Evolutionary conservation across 192 early-diverging fungal species (phyloP).

Genomic region (Linnemannia schmuckeri): DNA sequence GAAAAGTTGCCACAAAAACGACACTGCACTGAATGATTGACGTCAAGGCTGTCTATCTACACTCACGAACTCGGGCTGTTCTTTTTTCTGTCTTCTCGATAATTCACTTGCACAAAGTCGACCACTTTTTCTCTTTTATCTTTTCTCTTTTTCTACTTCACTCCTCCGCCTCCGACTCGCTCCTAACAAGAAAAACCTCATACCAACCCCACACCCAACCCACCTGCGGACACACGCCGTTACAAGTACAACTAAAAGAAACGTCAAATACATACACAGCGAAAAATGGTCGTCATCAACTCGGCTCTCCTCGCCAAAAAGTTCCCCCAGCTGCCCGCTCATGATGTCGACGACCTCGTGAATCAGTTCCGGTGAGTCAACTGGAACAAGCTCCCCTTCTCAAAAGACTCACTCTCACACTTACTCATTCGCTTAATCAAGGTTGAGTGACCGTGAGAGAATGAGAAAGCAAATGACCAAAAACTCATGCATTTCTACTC

Average conservation of each 20-base stretch:
- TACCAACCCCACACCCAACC: not conserved
- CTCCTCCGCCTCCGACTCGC: not conserved
- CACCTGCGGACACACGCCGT: not conserved
- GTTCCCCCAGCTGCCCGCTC: constrained; percentile 62
- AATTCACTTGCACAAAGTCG: not conserved
- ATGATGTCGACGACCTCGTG: constrained; percentile 65
- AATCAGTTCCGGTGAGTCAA: constrained; percentile 64
- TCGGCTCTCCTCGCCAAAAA: constrained; percentile 65
- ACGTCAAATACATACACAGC: constrained; percentile 1
- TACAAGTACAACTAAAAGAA: too few relatives aligned
- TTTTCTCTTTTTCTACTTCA: constrained; percentile 1
- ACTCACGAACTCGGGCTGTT: not conserved
- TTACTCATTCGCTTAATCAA: not conserved
- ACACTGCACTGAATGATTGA: not conserved
- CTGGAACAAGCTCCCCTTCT: too few relatives aligned
- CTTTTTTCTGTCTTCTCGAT: not conserved
- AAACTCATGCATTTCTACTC: not conserved
- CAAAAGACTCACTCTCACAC: not conserved
- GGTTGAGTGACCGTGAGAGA: not conserved
- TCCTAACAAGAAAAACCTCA: not conserved
- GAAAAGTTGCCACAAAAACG: not conserved
- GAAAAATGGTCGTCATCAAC: constrained; percentile 63
- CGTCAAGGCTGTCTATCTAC: not conserved
- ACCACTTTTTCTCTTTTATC: not conserved
- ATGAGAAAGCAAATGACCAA: not conserved